Base-by-base conservation (phyloP, 164 flowering plant species). In the Piper longum region DNA sequence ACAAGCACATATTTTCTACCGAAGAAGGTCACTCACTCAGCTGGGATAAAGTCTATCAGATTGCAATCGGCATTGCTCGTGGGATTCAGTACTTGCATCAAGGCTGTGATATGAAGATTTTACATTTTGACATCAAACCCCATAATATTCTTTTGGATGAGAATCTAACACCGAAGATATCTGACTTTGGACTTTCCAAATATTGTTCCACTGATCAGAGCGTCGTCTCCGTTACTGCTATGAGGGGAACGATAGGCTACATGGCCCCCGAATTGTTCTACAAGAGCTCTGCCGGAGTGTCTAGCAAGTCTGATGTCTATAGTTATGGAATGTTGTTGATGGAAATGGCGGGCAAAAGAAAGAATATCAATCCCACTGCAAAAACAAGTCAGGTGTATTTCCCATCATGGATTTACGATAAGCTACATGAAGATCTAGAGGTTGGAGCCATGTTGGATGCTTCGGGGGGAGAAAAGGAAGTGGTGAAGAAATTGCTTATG, bases 81-180 rank as follows among this genome's bases (percentile, higher is more conserved):
- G 67, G 67, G 41, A 44, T 66, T 8, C 26, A 58, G 41, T 66
- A 66, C 56, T 26, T 26, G 36, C 36, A 26, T 2, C 36, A 26
- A 26, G 36, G 36, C 36, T 26, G 36, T 26, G 36, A 57, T 41
- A 58, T 13, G 7, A 2, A 44, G 8, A 66, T 66, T 36, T 18
- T 66, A 5, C 68, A 66, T 48, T 59, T 59, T 59, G 68, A 66
- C 44, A 66, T 66, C 6, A 59, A 66, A 57, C 61, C 68, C 2
- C 36, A 26, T 26, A 26, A 26, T 26, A 26, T 26, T 26, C 36
- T 26, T 26, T 26, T 26, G 36, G 36, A 58, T 13, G 16, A 59
- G n/a, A 43, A 66, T 14, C 59, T 66, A 56, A 3, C 7, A 17
- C 68, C 68, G 17, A 66, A 66, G 61, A 45, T 66, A 12, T 59